phyloP scores from a whole-genome alignment of 805 yeast species.

The Wickerhamiella bombiphila region DNA sequence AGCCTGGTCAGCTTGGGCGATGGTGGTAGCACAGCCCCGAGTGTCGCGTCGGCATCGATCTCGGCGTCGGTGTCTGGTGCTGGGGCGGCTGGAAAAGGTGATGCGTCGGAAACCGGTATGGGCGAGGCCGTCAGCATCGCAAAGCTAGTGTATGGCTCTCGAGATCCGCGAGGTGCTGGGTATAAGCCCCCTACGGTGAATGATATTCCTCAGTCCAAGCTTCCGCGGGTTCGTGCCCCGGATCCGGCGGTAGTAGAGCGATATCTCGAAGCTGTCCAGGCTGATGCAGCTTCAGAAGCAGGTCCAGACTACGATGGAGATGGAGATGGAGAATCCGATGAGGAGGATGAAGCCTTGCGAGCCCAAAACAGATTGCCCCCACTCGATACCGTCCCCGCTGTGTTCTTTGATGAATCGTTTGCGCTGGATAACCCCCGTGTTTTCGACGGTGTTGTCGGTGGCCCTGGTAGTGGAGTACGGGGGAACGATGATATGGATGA shows the following conservation, averaged over 20 bases:
- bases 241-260: conserved; percentile 30
- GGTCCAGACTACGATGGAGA: background rate
- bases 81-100: background rate
- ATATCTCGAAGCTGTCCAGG: conserved; percentile 34
- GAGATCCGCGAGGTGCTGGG: conserved; percentile 29
- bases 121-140: no score
- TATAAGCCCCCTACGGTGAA: conserved; percentile 46
- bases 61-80: background rate
- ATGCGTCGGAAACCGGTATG: conserved; percentile 29
- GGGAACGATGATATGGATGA: no score
- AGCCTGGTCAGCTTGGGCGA: background rate
- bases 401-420: conserved; percentile 55
- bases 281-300: background rate
- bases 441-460: conserved; percentile 59
- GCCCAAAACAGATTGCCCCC: conserved; percentile 1
- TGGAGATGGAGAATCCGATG: background rate
- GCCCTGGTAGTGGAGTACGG: conserved; percentile 19
- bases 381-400: conserved; percentile 41
- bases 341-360: conserved; percentile 1
- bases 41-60: no score
- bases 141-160: conserved; percentile 42
- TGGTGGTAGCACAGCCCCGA: no score
- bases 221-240: conserved; percentile 38
- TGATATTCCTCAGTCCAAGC: conserved; percentile 72
- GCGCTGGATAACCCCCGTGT: conserved; percentile 77